Conservation (phyloP, 2,329 filamentous ascomycete species). For the Biscogniauxia sp. region DNA sequence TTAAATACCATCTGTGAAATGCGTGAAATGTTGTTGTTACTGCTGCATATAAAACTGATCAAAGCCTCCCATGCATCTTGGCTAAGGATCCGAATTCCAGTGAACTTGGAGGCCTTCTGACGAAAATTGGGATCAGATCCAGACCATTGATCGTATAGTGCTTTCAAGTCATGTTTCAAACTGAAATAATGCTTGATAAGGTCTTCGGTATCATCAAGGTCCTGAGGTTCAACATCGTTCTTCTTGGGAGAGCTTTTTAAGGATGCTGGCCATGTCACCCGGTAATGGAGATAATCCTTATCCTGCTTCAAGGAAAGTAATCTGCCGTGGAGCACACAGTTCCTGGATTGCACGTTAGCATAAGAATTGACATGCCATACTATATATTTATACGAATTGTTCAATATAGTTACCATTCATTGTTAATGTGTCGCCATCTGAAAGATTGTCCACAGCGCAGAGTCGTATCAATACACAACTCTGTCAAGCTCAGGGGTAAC, state of each 20-base stretch:
- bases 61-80: conserved; percentile 97
- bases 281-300: conserved; percentile 73
- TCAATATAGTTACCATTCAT: conserved; percentile 67
- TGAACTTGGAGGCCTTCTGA: conserved; percentile 81
- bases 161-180: conserved; percentile 69
- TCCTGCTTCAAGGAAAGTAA: conserved; percentile 86
- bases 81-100: conserved; percentile 85
- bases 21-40: conserved; percentile 94
- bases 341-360: conserved; percentile 44
- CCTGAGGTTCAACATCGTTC: conserved; percentile 7
- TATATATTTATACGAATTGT: background rate
- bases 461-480: conserved; percentile 92
- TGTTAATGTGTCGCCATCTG: conserved; percentile 81
- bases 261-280: conserved; percentile 60
- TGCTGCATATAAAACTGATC: conserved; percentile 94
- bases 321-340: conserved; percentile 80
- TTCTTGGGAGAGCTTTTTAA: conserved; percentile 32
- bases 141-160: conserved; percentile 86
- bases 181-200: conserved; percentile 86
- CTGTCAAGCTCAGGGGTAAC: conserved; percentile 75
- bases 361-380: background rate
- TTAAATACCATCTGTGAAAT: conserved; percentile 85
- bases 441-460: conserved; percentile 95
- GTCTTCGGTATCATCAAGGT: conserved; percentile 70
- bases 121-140: conserved; percentile 82